Conservation (phyloP, 441 rosid species). For the Populus hybrid region DNA sequence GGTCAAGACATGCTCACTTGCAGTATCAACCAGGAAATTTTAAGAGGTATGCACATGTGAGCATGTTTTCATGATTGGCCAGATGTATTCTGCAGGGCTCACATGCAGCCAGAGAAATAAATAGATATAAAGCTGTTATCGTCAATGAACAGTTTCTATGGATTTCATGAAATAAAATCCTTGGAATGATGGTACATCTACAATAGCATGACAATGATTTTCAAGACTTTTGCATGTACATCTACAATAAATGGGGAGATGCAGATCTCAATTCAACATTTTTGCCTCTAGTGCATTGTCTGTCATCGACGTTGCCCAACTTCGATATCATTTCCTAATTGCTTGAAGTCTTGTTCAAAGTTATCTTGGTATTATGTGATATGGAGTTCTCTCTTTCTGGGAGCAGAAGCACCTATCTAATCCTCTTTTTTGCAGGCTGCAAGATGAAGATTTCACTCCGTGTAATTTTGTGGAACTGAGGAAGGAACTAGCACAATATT, state of each 20-base stretch:
- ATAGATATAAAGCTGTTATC: not conserved
- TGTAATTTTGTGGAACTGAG: conserved; percentile 31
- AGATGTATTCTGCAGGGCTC: not conserved
- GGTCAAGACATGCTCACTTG: too few species aligned
- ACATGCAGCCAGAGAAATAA: not conserved
- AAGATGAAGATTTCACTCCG: conserved; percentile 51
- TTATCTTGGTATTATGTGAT: not conserved
- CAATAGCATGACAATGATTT: not conserved
- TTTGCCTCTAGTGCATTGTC: not conserved
- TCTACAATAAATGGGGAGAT: not conserved
- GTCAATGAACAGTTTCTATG: not conserved
- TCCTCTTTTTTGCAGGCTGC: conserved; percentile 43
- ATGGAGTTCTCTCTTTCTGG: not conserved
- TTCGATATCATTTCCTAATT: not conserved
- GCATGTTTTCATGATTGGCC: not conserved
- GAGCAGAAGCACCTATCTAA: not conserved
- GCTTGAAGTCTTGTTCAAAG: not conserved
- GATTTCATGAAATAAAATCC: not conserved
- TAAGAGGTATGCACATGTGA: not conserved
- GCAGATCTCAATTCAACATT: not conserved
- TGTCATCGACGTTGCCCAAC: not conserved
- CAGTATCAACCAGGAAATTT: too few species aligned
- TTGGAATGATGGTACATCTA: not conserved
- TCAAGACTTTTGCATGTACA: not conserved
- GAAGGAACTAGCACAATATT: conserved; percentile 46